Evolutionary conservation across 1,284 basidiomycete genomes (phyloP), one percentile per base, ranked within the genome.

Genomic region (Cryptococcus hybrid): DNA sequence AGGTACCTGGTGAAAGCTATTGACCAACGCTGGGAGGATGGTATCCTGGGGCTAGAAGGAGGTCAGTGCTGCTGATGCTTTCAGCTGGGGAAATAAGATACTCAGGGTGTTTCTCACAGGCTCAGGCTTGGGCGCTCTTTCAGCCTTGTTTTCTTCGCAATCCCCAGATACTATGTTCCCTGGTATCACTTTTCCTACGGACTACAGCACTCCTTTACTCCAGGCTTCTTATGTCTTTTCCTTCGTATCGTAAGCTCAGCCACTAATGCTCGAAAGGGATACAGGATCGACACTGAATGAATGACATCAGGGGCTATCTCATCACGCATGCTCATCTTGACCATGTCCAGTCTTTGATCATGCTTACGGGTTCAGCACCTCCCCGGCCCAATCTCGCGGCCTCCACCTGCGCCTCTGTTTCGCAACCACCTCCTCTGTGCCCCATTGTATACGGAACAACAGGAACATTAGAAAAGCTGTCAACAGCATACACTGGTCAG

Each of bases 311-410:
- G 37, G 76, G 72, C 54, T 77, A 77, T 59, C 68, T 78, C 51
- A 66, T 78, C 51, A 77, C 76, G 2, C 77, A 78, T 51, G 75
- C 77, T 1, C 77, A 78, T 57, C 60, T 78, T 40, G 77, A 78
- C 52, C 77, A 78, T 54, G 67, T 61, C 18, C 59, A 66, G 15
- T 74, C 74, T 1, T 65, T 78, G 43, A 73, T 77, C 61, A 61
- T 78, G 55, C 61, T 74, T 3, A 74, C 76, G 7, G 77, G 76
- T 3, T 77, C 75, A 3, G 60, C 73, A 3, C 74, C 74, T 2
- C 64, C 59, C 62, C 39, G 30, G 49, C 52, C 18, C 56, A 56
- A 51, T 24, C 8, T 34, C 54, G 48, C 15, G 45, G 42, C 34
- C 56, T 42, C 57, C 52, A 53, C 37, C 34, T 55, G 55, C 36